A percentile compares a stretch with the other conserved stretches of the same genome.
These are phyloP conservation scores for Crithidia brevicula DNA, from an alignment of 208 protist genomes.

Conservation along the genomic window DNA sequence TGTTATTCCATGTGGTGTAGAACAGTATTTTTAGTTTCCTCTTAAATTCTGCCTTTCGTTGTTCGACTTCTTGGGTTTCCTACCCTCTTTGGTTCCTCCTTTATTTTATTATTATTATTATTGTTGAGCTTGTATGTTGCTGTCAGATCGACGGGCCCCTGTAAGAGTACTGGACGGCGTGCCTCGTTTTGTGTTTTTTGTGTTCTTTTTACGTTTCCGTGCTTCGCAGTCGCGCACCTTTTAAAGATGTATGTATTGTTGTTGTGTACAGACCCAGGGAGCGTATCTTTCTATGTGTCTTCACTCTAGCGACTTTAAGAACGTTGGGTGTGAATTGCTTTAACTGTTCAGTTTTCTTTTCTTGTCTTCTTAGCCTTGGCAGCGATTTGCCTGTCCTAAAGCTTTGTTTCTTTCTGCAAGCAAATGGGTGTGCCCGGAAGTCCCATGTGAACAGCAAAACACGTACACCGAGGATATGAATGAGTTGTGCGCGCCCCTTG, in stretches of 20 bases:
- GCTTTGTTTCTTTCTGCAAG: no score
- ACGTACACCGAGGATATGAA: no score
- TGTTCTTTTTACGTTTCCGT: conserved; percentile 21
- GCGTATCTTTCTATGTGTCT: conserved; percentile 1
- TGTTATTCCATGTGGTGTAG: conserved; percentile 30
- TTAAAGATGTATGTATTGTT: background rate
- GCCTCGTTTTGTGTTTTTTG: background rate
- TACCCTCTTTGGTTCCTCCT: background rate
- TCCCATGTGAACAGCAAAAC: no score
- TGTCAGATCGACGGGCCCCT: background rate
- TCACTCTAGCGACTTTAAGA: conserved; percentile 8
- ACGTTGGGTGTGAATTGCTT: no score
- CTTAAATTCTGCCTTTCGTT: background rate
- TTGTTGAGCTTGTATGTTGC: background rate
- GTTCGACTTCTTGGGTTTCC: no score
- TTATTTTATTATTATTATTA: background rate
- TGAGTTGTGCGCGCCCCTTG: no score
- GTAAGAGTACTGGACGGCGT: background rate
- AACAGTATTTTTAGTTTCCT: conserved; percentile 10
- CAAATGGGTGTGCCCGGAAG: no score
- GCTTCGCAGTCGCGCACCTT: background rate
- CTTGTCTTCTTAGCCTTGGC: no score
- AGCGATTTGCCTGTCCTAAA: no score
- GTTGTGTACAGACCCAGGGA: background rate
- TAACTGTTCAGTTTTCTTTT: conserved; percentile 10